phyloP scores from a whole-genome alignment of 345 rosid genomes.

The Hirschfeldia incana region DNA sequence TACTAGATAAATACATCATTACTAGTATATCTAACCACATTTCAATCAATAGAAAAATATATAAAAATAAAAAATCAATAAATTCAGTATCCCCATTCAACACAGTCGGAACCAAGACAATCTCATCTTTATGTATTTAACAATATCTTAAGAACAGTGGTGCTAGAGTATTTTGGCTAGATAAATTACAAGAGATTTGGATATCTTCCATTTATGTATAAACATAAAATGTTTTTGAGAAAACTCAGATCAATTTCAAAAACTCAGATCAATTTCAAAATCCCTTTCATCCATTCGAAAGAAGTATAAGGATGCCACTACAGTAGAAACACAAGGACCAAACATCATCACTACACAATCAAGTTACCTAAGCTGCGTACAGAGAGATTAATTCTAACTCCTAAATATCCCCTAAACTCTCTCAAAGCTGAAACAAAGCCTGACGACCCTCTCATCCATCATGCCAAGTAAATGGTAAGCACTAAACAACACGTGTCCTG shows the following conservation, averaged over 20 bases:
- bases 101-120: no score
- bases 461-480: slow-evolving; percentile 2
- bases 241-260: no score
- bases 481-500: not conserved
- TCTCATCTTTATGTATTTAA: not conserved
- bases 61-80: no score
- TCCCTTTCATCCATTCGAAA: not conserved
- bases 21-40: no score
- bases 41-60: no score
- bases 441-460: not conserved
- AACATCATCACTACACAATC: not conserved
- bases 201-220: not conserved
- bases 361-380: slow-evolving; percentile 4
- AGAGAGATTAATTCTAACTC: slow-evolving; percentile 14
- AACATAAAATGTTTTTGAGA: not conserved
- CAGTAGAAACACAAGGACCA: not conserved
- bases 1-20: no score
- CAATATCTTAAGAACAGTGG: not conserved
- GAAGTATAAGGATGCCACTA: not conserved
- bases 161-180: not conserved
- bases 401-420: slow-evolving; percentile 9
- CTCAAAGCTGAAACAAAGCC: not conserved
- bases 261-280: not conserved
- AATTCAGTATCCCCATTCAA: no score
- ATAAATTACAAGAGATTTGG: not conserved